Evolutionary conservation across 495 filamentous ascomycete genomes (phyloP).

Genomic region (Cercophora scortea): DNA sequence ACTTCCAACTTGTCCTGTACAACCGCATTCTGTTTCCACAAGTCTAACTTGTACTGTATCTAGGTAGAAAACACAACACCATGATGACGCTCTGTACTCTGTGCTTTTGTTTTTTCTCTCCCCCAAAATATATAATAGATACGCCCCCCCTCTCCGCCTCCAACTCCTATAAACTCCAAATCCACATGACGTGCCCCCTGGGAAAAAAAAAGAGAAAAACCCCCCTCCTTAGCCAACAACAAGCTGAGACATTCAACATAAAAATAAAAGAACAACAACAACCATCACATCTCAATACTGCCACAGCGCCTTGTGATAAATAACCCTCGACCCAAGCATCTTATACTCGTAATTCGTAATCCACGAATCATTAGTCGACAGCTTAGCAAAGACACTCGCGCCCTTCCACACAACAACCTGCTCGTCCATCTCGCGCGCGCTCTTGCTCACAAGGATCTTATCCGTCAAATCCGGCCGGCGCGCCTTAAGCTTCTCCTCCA

Average conservation of each 20-base stretch:
- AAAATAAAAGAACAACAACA: not conserved
- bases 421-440: slow-evolving; percentile 85
- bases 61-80: no score
- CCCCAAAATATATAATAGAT: no score
- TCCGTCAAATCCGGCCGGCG: slow-evolving; percentile 64
- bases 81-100: no score
- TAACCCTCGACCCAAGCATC: slow-evolving; percentile 65
- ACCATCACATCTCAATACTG: slow-evolving; percentile 26
- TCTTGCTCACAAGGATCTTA: slow-evolving; percentile 79
- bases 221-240: not conserved
- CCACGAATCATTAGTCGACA: slow-evolving; percentile 90
- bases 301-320: slow-evolving; percentile 90
- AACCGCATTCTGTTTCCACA: no score
- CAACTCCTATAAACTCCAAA: no score
- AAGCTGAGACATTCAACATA: slow-evolving; percentile 6
- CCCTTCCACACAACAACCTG: slow-evolving; percentile 98
- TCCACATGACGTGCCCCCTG: no score
- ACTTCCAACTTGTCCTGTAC: no score
- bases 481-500: slow-evolving; percentile 72
- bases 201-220: no score
- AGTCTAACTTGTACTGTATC: no score
- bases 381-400: slow-evolving; percentile 91
- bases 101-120: no score
- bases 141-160: no score
- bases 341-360: slow-evolving; percentile 84